These are phyloP conservation scores for Phaeoacremonium minimum DNA, from an alignment of 2,329 filamentous ascomycete species.

Conservation along the genomic window DNA sequence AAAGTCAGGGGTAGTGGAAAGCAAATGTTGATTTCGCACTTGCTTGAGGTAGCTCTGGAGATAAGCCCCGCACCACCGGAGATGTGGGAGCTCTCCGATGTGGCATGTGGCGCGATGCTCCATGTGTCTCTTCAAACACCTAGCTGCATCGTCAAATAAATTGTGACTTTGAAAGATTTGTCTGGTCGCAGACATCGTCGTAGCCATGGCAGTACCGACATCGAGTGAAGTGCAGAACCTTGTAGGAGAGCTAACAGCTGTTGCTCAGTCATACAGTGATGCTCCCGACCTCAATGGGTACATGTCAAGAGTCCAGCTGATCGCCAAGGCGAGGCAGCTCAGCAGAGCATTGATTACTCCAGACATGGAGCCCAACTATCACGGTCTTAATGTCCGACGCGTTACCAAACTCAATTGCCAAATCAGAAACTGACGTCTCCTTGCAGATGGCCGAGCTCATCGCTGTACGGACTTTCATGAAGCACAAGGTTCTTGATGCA, in stretches of 20 bases:
- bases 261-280: constrained; percentile 16
- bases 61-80: no score
- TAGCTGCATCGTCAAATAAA: no score
- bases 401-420: not conserved
- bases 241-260: constrained; percentile 12
- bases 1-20: no score
- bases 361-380: constrained; percentile 24
- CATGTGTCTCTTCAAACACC: no score
- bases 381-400: constrained; percentile 21
- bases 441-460: constrained; percentile 23
- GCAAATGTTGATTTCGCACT: no score
- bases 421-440: not conserved
- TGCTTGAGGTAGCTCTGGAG: no score
- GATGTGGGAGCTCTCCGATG: no score
- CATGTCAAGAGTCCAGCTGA: constrained; percentile 19
- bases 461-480: constrained; percentile 23
- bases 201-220: not conserved
- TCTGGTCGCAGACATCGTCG: no score
- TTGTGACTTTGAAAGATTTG: no score
- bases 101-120: no score
- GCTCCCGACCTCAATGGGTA: constrained; percentile 16
- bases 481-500: constrained; percentile 20
- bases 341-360: constrained; percentile 18
- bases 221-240: constrained; percentile 12
- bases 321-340: constrained; percentile 19